These are phyloP conservation scores for Exophiala alcalophila DNA, from an alignment of 2,329 filamentous ascomycete species.

Conservation along the genomic window DNA sequence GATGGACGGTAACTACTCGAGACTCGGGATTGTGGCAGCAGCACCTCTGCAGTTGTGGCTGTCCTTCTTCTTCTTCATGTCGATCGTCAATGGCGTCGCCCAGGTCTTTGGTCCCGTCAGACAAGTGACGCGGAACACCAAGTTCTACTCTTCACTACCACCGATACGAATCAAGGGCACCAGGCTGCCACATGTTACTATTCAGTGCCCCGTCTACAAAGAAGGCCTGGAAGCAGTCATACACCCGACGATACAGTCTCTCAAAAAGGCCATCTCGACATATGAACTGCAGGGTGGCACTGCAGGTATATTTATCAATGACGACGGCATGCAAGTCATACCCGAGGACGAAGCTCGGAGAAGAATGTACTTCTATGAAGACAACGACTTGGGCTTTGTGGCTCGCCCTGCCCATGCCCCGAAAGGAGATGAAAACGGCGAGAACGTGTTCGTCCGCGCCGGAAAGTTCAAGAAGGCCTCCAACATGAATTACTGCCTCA, in stretches of 20 bases:
- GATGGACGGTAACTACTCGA: constrained; percentile 53
- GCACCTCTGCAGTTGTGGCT: constrained; percentile 60
- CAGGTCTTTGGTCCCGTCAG: constrained; percentile 45
- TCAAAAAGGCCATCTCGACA: constrained; percentile 57
- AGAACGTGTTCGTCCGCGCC: constrained; percentile 37
- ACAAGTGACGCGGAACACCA: constrained; percentile 44
- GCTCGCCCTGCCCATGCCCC: constrained; percentile 52
- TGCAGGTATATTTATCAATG: constrained; percentile 40
- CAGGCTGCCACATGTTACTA: constrained; percentile 56
- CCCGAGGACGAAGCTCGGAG: constrained; percentile 43
- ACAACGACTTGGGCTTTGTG: constrained; percentile 52
- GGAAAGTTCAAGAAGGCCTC: constrained; percentile 72
- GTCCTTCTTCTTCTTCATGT: constrained; percentile 50
- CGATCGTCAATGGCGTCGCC: constrained; percentile 40
- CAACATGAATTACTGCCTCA: constrained; percentile 71
- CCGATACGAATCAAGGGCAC: constrained; percentile 30
- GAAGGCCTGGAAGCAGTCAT: constrained; percentile 72
- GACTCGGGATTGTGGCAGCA: constrained; percentile 53
- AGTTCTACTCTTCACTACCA: constrained; percentile 41
- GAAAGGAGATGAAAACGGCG: constrained; percentile 33
- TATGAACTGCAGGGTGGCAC: constrained; percentile 53
- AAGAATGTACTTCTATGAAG: constrained; percentile 49
- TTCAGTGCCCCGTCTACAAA: constrained; percentile 87
- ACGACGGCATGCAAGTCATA: constrained; percentile 41
- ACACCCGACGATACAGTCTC: constrained; percentile 54